Conservation (phyloP, 2,329 filamentous ascomycete species). For the Cordyceps javanica region DNA sequence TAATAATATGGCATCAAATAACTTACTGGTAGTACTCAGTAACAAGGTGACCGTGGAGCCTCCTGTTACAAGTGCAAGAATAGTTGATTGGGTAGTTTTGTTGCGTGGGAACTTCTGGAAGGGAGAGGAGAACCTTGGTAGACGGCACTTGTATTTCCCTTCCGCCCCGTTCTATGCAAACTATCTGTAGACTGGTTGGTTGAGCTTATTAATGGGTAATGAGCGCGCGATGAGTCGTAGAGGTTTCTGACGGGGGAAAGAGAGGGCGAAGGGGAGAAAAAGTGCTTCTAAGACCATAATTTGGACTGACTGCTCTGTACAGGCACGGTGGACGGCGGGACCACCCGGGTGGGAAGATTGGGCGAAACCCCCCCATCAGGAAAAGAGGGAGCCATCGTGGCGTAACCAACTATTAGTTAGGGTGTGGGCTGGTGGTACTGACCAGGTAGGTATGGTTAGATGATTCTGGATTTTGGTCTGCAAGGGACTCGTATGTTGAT, state of each 20-base stretch:
- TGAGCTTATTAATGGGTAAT: neutral
- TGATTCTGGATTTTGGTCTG: too few species aligned
- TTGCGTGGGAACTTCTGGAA: too few species aligned
- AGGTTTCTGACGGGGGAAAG: neutral
- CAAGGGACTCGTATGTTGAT: too few species aligned
- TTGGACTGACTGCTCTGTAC: neutral
- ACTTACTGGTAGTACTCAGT: too few species aligned
- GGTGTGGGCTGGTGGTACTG: too few species aligned
- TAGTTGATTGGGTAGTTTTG: neutral
- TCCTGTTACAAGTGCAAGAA: conserved; percentile 6
- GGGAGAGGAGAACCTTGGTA: too few species aligned
- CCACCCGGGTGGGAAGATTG: neutral
- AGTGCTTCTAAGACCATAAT: too few species aligned
- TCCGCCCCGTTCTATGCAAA: neutral
- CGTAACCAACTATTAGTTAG: too few species aligned
- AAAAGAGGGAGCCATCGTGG: neutral
- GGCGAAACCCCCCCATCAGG: neutral
- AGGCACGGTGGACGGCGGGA: neutral
- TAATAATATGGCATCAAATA: too few species aligned
- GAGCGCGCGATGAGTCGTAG: neutral
- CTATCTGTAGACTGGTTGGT: neutral
- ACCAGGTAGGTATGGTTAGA: too few species aligned
- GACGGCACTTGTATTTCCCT: neutral
- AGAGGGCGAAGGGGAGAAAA: too few species aligned
- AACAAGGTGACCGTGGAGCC: too few species aligned